Conservation (phyloP, 345 rosid genomes). For the Trapa bicornis region DNA sequence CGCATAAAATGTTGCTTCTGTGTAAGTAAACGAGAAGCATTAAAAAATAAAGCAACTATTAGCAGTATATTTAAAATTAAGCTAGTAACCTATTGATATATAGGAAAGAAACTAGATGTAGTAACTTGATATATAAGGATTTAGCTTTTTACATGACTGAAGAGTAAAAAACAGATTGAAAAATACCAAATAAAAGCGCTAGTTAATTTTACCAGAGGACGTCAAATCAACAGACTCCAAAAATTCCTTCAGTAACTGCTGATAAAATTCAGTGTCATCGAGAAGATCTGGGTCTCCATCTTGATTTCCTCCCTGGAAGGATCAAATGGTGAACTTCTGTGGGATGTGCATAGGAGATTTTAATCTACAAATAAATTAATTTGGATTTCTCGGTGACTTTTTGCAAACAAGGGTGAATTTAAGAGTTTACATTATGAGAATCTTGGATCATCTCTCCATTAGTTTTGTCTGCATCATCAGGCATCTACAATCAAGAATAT, state of each 20-base stretch:
- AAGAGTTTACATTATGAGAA: not conserved
- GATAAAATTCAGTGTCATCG: slow-evolving; percentile 81
- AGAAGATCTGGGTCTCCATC: slow-evolving; percentile 85
- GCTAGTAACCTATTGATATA: not conserved
- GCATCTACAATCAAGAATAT: slow-evolving; percentile 19
- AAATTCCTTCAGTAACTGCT: slow-evolving; percentile 73
- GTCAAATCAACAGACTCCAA: slow-evolving; percentile 63
- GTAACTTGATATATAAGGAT: not conserved
- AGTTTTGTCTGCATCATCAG: slow-evolving; percentile 14
- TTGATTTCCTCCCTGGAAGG: slow-evolving; percentile 34
- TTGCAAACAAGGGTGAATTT: not conserved
- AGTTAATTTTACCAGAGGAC: slow-evolving; percentile 38
- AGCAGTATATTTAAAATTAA: not conserved
- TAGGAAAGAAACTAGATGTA: not conserved
- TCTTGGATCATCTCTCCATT: slow-evolving; percentile 34
- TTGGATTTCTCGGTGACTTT: not conserved
- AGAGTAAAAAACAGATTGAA: not conserved
- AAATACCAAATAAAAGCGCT: not conserved
- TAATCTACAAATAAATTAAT: not conserved
- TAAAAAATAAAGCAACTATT: not conserved
- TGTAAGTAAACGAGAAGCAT: not conserved
- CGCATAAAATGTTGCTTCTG: slow-evolving; percentile 69
- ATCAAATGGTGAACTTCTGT: not conserved
- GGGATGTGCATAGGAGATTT: not conserved
- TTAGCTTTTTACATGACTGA: not conserved